Evolutionary conservation across 1,284 basidiomycete species (phyloP), one percentile per base, ranked within the genome.

Genomic region (Earliella scabrosa): DNA sequence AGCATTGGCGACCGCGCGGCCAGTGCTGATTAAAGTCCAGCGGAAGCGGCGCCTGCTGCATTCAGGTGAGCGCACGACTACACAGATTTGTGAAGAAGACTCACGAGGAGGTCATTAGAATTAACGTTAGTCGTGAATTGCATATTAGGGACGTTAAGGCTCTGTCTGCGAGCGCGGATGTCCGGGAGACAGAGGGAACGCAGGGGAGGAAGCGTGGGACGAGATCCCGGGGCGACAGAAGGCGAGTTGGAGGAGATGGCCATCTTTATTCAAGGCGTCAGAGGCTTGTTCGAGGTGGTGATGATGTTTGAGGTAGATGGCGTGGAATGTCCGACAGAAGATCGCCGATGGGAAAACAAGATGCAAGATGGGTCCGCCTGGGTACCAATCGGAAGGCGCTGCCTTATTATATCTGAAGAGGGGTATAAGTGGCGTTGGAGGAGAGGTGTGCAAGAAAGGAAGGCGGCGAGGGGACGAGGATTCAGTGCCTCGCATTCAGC

Each of bases 201-300:
- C 23, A 87, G 73, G n/a, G 85, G 73, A 18, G 85, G 85, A 14
- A 87, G 79, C 1, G 78, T 81, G 29, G 83, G 82, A 35, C 82
- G 81, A 59, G 51, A 41, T 24, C 36, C 23, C 45, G 29, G 45
- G 32, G 53, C 46, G 38, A 45, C 46, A 34, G 50, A 49, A 29
- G 50, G 46, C 21, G 49, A 34, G 45, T 71, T 63, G 56, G 52
- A 29, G 21, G 46, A 45, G 67, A 66, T 44, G 61, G 62, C 80
- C 65, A 64, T 66, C 20, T 58, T 60, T 58, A 58, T 39, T 45
- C 5, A 18, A 11, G 62, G 49, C 45, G 61, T 56, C 55, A 56
- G 57, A 46, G 43, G 38, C 29, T 41, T 48, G 58, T 52, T 52
- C 52, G 57, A 63, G 57, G 56, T n/a, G n/a, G n/a, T 58, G 54